Percentiles rank a stretch among this genome's conserved stretches.
These are phyloP conservation scores for Myriangium duriaei DNA, from an alignment of 2,329 filamentous ascomycete genomes.

Conservation along the genomic window DNA sequence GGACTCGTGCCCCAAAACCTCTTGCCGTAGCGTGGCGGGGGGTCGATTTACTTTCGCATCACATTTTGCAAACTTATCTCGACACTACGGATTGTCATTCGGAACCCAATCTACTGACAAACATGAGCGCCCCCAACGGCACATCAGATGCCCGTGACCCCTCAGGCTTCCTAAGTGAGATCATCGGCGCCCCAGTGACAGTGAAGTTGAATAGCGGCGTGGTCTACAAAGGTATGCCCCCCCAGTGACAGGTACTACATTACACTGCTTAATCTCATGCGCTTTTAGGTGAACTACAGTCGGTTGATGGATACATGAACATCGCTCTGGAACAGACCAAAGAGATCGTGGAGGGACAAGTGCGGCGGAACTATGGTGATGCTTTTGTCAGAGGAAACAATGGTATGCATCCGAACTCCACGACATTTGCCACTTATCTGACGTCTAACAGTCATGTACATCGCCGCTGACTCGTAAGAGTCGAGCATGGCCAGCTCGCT, in stretches of 20 bases:
- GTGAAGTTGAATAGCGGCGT: constrained; percentile 99
- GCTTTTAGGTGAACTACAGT: constrained; percentile 72
- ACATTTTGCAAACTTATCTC: neutral
- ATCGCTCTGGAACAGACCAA: constrained; percentile 93
- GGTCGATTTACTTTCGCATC: too few relatives aligned
- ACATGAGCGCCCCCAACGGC: constrained; percentile 40
- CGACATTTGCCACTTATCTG: neutral
- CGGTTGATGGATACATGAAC: constrained; percentile 99
- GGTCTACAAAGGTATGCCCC: constrained; percentile 82
- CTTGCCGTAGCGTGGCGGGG: too few relatives aligned
- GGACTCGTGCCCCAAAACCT: too few relatives aligned
- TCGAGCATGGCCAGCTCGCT: constrained; percentile 8
- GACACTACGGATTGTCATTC: neutral
- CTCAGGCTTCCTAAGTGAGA: constrained; percentile 82
- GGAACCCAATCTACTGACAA: neutral
- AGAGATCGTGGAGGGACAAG: constrained; percentile 76
- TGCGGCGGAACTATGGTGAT: constrained; percentile 78
- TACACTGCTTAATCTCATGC: too few relatives aligned
- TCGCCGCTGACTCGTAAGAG: constrained; percentile 47
- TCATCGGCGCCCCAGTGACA: constrained; percentile 85
- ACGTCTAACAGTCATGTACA: constrained; percentile 51
- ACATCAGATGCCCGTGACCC: constrained; percentile 74
- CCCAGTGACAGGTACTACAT: neutral
- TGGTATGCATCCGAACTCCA: constrained; percentile 39
- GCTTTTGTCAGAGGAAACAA: constrained; percentile 95